A percentile compares a stretch with the other conserved stretches of the same genome.
Conservation (phyloP, 2,329 filamentous ascomycete species). For the Penicillium sp. region DNA sequence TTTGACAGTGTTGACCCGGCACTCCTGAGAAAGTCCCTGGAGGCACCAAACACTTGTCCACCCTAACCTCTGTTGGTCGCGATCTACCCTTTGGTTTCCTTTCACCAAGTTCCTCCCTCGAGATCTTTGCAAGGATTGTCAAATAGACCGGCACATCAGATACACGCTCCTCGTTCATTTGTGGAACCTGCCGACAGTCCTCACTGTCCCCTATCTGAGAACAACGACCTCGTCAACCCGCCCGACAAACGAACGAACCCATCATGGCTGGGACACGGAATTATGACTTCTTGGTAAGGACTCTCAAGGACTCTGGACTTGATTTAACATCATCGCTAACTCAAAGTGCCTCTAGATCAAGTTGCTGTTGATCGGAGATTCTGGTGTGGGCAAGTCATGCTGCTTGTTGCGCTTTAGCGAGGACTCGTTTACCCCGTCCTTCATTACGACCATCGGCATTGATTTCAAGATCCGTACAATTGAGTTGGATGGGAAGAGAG, state of each 20-base stretch:
- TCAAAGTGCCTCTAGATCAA: constrained; percentile 69
- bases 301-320: not conserved
- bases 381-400: constrained; percentile 95
- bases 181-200: not conserved
- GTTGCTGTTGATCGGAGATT: constrained; percentile 93
- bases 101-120: not conserved
- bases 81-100: not conserved
- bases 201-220: constrained; percentile 19
- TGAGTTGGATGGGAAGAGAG: constrained; percentile 96
- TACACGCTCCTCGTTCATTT: not conserved
- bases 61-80: not conserved
- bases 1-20: constrained; percentile 5
- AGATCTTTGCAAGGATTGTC: not conserved
- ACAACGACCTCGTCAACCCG: constrained; percentile 6
- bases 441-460: constrained; percentile 99
- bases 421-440: constrained; percentile 95
- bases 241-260: constrained; percentile 12
- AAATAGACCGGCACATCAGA: not conserved
- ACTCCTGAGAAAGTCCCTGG: constrained; percentile 19
- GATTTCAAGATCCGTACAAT: constrained; percentile 99
- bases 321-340: not conserved
- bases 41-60: constrained; percentile 11
- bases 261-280: constrained; percentile 95
- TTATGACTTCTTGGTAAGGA: constrained; percentile 94
- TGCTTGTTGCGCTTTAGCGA: constrained; percentile 95